Evolutionary conservation across 2,329 filamentous ascomycete genomes (phyloP).

Genomic region (Calonectria ilicicola): DNA sequence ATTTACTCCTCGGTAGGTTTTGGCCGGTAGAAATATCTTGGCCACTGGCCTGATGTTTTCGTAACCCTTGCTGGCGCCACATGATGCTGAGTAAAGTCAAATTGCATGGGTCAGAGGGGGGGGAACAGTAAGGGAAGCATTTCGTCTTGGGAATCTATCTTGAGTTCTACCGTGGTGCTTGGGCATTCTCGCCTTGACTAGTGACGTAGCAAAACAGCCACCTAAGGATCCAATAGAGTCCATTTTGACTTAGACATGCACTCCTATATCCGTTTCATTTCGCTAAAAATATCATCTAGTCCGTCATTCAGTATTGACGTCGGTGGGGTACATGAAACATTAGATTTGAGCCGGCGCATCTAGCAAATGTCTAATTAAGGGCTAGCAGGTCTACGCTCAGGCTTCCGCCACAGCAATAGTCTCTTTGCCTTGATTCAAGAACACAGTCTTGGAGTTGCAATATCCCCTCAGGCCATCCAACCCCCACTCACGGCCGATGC

Average conservation of each 20-base stretch:
- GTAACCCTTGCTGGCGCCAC: neutral
- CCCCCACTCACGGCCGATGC: constrained; percentile 29
- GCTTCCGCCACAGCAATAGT: neutral
- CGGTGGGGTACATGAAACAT: neutral
- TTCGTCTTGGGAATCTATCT: no score
- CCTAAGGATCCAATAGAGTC: neutral
- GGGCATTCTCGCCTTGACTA: neutral
- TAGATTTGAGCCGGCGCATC: neutral
- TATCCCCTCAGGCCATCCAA: constrained; percentile 22
- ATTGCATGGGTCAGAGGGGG: neutral
- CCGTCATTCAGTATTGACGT: neutral
- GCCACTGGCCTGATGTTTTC: neutral
- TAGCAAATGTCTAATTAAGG: neutral
- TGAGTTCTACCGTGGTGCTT: neutral
- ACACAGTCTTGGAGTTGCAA: constrained; percentile 14
- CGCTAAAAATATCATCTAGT: neutral
- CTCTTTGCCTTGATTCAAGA: neutral
- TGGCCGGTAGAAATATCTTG: neutral
- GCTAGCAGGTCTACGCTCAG: neutral
- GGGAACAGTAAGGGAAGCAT: neutral
- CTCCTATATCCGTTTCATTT: neutral
- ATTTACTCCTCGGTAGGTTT: constrained; percentile 10
- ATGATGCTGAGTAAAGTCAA: neutral
- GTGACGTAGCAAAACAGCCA: neutral
- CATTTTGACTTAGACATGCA: neutral